These are phyloP conservation scores for Dactylellina leptospora DNA, from an alignment of 2,329 filamentous ascomycete species.

Conservation along the genomic window DNA sequence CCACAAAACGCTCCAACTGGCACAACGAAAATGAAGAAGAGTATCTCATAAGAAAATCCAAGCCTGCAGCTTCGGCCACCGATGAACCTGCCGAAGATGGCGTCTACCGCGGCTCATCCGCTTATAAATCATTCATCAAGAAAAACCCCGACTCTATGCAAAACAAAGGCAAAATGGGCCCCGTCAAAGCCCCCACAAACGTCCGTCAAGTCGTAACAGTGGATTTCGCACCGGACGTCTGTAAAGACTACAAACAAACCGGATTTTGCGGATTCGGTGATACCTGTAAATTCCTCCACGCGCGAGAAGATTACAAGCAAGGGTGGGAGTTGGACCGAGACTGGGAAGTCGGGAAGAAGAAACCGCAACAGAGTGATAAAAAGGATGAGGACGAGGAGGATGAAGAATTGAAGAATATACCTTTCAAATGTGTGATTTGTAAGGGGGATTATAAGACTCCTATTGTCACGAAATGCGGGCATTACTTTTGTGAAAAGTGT, in stretches of 20 bases:
- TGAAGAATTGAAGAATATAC: slow-evolving; percentile 80
- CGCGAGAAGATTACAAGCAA: slow-evolving; percentile 80
- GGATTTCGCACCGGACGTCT: slow-evolving; percentile 91
- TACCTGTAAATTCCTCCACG: slow-evolving; percentile 82
- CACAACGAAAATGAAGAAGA: slow-evolving; percentile 76
- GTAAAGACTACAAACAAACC: slow-evolving; percentile 90
- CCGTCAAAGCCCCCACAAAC: slow-evolving; percentile 86
- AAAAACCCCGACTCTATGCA: slow-evolving; percentile 78
- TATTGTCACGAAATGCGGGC: slow-evolving; percentile 86
- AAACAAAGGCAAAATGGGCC: slow-evolving; percentile 73
- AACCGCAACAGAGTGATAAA: slow-evolving; percentile 65
- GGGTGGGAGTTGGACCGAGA: slow-evolving; percentile 96
- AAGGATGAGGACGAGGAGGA: slow-evolving; percentile 70
- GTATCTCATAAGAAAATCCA: slow-evolving; percentile 52
- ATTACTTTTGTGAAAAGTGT: slow-evolving; percentile 95
- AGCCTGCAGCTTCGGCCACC: slow-evolving; percentile 58
- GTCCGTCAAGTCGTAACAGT: slow-evolving; percentile 88
- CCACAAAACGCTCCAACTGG: slow-evolving; percentile 89
- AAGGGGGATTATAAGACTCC: slow-evolving; percentile 79
- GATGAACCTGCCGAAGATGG: slow-evolving; percentile 64
- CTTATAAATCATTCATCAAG: slow-evolving; percentile 77
- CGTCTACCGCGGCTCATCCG: slow-evolving; percentile 79
- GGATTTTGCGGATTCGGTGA: slow-evolving; percentile 78
- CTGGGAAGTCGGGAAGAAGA: slow-evolving; percentile 86
- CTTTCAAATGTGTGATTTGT: slow-evolving; percentile 90